Base-by-base conservation (phyloP, 2,329 filamentous ascomycete species). In the Gyromitra esculenta region DNA sequence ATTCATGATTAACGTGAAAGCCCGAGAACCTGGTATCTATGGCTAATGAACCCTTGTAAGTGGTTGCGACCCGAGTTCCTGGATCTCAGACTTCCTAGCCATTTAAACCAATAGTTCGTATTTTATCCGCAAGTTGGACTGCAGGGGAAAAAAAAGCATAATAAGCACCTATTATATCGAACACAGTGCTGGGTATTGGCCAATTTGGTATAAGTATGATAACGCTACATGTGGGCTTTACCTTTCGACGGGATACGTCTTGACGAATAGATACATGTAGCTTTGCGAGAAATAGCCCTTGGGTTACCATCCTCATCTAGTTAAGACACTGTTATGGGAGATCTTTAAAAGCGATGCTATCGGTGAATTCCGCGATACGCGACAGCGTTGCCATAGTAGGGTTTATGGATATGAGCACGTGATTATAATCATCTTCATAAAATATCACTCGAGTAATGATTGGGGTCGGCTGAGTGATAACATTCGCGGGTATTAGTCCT, bases 331-430 rank as follows among this genome's bases (percentile, higher is more conserved):
- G n/a, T 62, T 41, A 54, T 35, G 35, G 31, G 15, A 21, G 62
- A 68, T 66, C 63, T 43, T 37, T 18, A 68, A 73, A 73, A 54
- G 18, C 18, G 56, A 56, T 54, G 45, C 43, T 68, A 62, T 73
- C 63, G 21, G 35, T 9, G 5, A 52, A 67, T 68, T 5, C 56
- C 62, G 71, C 63, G 68, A 39, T 59, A 62, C 35, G 65, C 41
- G 54, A 60, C n/a, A 59, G 37, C 8, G 37, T 13, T 64, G 68
- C 39, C 39, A 59, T 59, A 15, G 50, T 39, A 73, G 21, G 50
- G 39, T 21, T 57, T 31, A 48, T 37, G 13, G 11, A 59, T n/a
- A 59, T 56, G 59, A 57, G 37, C 69, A 72, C 60, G 69, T 72
- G 70, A 73, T 18, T n/a, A 43, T 21, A 57, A 9, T 2, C 18